Evolutionary conservation across 441 rosid genomes (phyloP).

Genomic region (Gossypium schwendimanii): DNA sequence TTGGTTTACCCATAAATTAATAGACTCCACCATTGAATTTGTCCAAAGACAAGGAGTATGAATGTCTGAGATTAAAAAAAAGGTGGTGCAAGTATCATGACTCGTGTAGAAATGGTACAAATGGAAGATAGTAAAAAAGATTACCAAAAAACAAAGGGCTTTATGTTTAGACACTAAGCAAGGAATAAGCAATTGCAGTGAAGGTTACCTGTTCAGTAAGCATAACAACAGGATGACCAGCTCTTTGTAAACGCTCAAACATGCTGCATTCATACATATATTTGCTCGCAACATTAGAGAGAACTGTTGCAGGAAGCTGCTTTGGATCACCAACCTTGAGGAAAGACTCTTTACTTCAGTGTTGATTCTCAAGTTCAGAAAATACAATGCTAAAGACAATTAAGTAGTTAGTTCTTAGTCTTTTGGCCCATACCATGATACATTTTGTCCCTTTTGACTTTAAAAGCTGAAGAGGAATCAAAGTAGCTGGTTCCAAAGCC

Average conservation of each 20-base stretch:
- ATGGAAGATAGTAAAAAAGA: background rate
- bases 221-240: slow-evolving; percentile 91
- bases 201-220: slow-evolving; percentile 80
- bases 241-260: slow-evolving; percentile 98
- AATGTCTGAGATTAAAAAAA: background rate
- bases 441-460: slow-evolving; percentile 85
- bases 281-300: slow-evolving; percentile 92
- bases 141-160: background rate
- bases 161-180: background rate
- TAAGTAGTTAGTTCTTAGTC: background rate
- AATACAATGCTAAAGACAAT: background rate
- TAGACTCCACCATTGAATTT: background rate
- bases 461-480: slow-evolving; percentile 93
- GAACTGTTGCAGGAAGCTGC: slow-evolving; percentile 99
- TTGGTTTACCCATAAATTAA: background rate
- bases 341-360: slow-evolving; percentile 18
- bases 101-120: background rate
- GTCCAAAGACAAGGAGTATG: background rate
- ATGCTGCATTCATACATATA: slow-evolving; percentile 87
- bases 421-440: slow-evolving; percentile 63
- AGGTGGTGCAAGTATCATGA: background rate
- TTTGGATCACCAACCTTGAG: slow-evolving; percentile 97
- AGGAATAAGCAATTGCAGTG: slow-evolving; percentile 3
- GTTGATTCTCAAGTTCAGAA: slow-evolving; percentile 1
- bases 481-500: slow-evolving; percentile 98